Percentiles rank a stretch among this genome's conserved stretches.
phyloP scores from a whole-genome alignment of 345 rosid species.

The Ailanthus altissimus region DNA sequence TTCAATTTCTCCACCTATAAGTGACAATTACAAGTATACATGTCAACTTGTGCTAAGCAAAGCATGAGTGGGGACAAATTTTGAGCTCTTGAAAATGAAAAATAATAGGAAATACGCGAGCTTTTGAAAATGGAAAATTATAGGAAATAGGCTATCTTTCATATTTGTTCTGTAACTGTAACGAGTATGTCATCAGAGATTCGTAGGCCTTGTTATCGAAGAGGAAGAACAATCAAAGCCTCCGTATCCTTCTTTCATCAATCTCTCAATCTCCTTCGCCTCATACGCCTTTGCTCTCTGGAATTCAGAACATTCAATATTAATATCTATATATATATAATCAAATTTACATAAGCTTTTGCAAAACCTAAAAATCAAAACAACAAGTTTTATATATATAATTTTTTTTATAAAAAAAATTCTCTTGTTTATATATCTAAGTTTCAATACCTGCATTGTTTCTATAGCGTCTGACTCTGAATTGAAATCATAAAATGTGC shows the following conservation, averaged over 20 bases:
- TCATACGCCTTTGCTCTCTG: conserved; percentile 67
- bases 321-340: neutral
- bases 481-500: conserved; percentile 69
- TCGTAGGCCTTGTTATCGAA: conserved; percentile 42
- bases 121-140: too few species aligned
- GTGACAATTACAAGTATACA: conserved; percentile 24
- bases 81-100: neutral
- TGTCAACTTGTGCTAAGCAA: neutral
- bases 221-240: conserved; percentile 35
- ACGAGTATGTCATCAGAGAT: conserved; percentile 19
- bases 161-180: conserved; percentile 22
- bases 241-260: conserved; percentile 51
- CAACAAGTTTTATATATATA: too few species aligned
- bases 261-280: conserved; percentile 57
- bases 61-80: conserved; percentile 14
- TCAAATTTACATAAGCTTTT: too few species aligned
- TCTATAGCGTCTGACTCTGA: conserved; percentile 66
- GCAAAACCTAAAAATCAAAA: too few species aligned
- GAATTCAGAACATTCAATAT: neutral
- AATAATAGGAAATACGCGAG: too few species aligned
- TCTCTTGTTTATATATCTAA: neutral
- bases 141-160: conserved; percentile 22
- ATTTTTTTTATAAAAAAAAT: too few species aligned
- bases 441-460: conserved; percentile 44
- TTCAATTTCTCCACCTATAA: conserved; percentile 1